Percentiles rank a stretch among this genome's conserved stretches.
These are phyloP conservation scores for Ulmus americana DNA, from an alignment of 331 rosid species.

Conservation along the genomic window DNA sequence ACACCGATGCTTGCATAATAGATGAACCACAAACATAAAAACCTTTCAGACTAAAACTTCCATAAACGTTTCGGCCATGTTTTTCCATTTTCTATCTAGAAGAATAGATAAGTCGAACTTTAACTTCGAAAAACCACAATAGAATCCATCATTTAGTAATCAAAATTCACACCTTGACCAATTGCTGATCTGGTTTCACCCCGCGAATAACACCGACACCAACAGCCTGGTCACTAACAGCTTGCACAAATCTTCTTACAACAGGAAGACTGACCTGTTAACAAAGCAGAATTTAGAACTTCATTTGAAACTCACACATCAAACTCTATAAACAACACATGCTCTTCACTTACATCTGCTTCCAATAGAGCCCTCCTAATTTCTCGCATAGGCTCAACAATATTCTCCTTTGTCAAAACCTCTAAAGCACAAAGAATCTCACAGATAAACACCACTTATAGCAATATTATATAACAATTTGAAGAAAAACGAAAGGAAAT, in stretches of 20 bases:
- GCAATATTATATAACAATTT: neutral
- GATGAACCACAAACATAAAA: neutral
- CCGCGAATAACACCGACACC: conserved; percentile 89
- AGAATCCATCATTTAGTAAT: too few relatives aligned
- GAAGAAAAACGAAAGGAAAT: neutral
- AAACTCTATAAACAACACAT: conserved; percentile 9
- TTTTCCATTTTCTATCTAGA: neutral
- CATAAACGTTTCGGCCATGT: too few relatives aligned
- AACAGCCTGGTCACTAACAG: conserved; percentile 88
- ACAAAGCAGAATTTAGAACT: conserved; percentile 20
- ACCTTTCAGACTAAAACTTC: neutral
- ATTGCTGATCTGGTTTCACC: conserved; percentile 86
- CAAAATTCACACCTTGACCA: conserved; percentile 62
- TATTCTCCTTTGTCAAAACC: conserved; percentile 90
- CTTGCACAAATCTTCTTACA: conserved; percentile 91
- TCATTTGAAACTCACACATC: neutral
- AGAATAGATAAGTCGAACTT: too few relatives aligned
- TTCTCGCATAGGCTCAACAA: conserved; percentile 96
- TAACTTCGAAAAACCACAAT: too few relatives aligned
- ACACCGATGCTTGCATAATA: neutral
- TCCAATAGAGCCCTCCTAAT: conserved; percentile 94
- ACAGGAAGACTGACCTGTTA: conserved; percentile 97
- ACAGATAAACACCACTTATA: conserved; percentile 5
- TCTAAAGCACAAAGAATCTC: conserved; percentile 40
- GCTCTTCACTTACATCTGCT: conserved; percentile 66